phyloP scores from a whole-genome alignment of 305 asterid genomes.

The Fraxinus sp. region DNA sequence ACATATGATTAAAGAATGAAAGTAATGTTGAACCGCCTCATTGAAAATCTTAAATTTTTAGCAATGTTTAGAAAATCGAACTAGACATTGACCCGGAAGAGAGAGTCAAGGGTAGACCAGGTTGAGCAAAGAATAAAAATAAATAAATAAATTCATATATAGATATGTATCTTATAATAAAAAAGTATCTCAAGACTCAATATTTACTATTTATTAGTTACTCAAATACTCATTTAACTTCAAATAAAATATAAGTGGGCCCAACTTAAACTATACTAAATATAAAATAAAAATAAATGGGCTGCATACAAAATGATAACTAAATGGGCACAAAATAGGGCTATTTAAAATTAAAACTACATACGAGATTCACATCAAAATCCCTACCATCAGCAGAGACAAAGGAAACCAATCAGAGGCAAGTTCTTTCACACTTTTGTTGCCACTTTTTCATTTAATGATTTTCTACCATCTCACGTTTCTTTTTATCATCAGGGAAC shows the following conservation, averaged over 20 bases:
- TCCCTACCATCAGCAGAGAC: neutral
- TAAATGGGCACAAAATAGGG: neutral
- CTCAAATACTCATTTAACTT: neutral
- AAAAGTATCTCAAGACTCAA: neutral
- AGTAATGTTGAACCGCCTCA: neutral
- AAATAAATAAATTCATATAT: neutral
- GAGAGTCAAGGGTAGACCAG: neutral
- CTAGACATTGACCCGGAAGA: neutral
- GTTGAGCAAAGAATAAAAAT: neutral
- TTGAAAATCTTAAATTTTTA: neutral
- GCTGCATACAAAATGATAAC: neutral
- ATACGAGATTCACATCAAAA: neutral
- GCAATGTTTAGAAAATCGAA: neutral
- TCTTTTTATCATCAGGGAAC: neutral
- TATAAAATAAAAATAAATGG: neutral
- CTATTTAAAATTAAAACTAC: neutral
- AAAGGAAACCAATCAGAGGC: neutral
- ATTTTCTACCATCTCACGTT: neutral
- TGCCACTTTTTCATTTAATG: neutral
- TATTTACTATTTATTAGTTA: neutral
- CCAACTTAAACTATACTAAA: neutral
- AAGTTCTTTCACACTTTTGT: neutral
- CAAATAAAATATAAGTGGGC: neutral
- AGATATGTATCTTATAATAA: neutral
- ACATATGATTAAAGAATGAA: slow-evolving; percentile 12